phyloP scores from a whole-genome alignment of 306 rosid genomes.

The Quercus glauca region DNA sequence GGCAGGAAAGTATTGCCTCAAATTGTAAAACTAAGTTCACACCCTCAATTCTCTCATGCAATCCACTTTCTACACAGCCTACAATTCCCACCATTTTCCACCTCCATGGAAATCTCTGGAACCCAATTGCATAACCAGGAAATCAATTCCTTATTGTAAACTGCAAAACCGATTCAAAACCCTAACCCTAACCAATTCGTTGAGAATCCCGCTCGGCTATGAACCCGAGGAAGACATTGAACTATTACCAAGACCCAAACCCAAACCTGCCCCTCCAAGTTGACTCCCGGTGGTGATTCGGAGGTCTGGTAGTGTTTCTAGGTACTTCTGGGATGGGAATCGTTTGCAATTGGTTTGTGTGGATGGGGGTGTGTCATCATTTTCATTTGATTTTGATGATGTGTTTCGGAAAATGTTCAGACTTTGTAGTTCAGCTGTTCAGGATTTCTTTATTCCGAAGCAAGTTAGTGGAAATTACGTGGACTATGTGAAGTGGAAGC shows the following conservation, averaged over 20 bases:
- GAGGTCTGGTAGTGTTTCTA: constrained; percentile 55
- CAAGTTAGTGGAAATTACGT: constrained; percentile 51
- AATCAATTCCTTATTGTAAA: constrained; percentile 10
- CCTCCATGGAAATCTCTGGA: constrained; percentile 43
- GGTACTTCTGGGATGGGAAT: constrained; percentile 71
- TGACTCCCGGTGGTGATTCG: constrained; percentile 61
- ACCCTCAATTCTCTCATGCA: constrained; percentile 50
- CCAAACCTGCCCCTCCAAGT: constrained; percentile 18
- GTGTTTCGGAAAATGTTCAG: constrained; percentile 33
- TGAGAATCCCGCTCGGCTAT: constrained; percentile 45
- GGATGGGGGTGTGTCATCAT: constrained; percentile 35
- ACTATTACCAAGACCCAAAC: constrained; percentile 4
- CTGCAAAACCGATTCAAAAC: constrained; percentile 27
- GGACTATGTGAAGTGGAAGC: constrained; percentile 81
- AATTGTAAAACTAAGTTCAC: neutral
- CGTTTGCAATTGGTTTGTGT: constrained; percentile 53
- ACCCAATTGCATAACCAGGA: constrained; percentile 17
- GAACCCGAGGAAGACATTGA: constrained; percentile 47
- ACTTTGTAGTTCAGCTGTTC: constrained; percentile 32
- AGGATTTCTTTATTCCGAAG: constrained; percentile 66
- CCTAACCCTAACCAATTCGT: constrained; percentile 23
- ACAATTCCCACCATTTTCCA: constrained; percentile 29
- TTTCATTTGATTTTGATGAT: constrained; percentile 30
- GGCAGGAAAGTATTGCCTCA: constrained; percentile 19
- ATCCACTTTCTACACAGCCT: constrained; percentile 37